Percentiles rank a stretch among this genome's conserved stretches.
Evolutionary conservation across 192 early-diverging fungal genomes (phyloP).

Genomic region (Coemansia sp.): DNA sequence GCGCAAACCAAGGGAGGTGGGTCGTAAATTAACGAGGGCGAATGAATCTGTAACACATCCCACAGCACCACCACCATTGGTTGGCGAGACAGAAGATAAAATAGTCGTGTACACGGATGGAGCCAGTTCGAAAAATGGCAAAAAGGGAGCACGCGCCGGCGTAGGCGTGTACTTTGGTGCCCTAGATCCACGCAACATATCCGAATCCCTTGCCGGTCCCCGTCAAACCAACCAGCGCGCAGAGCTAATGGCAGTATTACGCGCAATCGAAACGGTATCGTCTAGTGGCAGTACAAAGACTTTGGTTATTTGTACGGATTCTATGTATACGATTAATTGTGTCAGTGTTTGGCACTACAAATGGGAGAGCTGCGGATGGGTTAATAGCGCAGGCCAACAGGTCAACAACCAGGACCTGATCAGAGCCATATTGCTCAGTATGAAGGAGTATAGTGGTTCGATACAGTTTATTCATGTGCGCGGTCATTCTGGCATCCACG

Average conservation of each 20-base stretch:
- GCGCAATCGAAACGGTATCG: slow-evolving; percentile 54
- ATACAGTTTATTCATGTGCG: slow-evolving; percentile 61
- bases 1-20: not conserved
- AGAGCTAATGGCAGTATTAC: slow-evolving; percentile 63
- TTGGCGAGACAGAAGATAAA: slow-evolving; percentile 12
- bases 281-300: not conserved
- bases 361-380: slow-evolving; percentile 78
- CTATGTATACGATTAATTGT: slow-evolving; percentile 72
- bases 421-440: slow-evolving; percentile 45
- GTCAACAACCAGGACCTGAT: slow-evolving; percentile 86
- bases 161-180: slow-evolving; percentile 82
- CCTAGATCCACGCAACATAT: slow-evolving; percentile 68
- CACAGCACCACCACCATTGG: not conserved
- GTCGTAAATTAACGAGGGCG: not conserved
- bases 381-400: slow-evolving; percentile 43
- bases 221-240: slow-evolving; percentile 76
- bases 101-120: slow-evolving; percentile 82
- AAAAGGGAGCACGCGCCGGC: slow-evolving; percentile 65
- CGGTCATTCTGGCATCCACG: slow-evolving; percentile 68
- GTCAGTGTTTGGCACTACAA: slow-evolving; percentile 67
- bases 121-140: slow-evolving; percentile 72
- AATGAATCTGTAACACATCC: not conserved
- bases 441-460: slow-evolving; percentile 21
- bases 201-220: slow-evolving; percentile 53
- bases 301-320: slow-evolving; percentile 75